phyloP scores from a whole-genome alignment of 179 eudicot species.

The Vitellaria paradoxa region DNA sequence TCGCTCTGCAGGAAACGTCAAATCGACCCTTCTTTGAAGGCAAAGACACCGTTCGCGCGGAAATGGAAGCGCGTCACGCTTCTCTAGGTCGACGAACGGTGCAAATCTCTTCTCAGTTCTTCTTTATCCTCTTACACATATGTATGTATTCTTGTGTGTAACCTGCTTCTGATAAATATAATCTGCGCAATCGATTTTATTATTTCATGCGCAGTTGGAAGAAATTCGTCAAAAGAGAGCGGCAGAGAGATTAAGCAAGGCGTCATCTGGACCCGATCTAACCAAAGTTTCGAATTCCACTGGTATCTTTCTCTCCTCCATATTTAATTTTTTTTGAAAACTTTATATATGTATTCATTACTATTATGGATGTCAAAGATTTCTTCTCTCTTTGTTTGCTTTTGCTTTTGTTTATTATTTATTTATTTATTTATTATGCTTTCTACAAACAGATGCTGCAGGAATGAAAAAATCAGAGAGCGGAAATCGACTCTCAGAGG shows the following conservation, averaged over 20 bases:
- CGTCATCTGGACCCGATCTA: slow-evolving; percentile 59
- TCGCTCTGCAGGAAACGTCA: neutral
- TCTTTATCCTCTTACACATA: too few relatives aligned
- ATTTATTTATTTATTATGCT: neutral
- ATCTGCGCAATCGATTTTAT: neutral
- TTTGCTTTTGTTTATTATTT: neutral
- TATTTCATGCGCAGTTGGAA: slow-evolving; percentile 49
- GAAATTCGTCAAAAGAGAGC: slow-evolving; percentile 71
- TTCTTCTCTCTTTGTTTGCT: neutral
- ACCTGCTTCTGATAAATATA: neutral
- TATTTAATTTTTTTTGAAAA: neutral
- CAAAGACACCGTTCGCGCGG: neutral
- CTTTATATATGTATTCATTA: neutral
- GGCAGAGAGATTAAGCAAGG: slow-evolving; percentile 55
- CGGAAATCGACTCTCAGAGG: slow-evolving; percentile 65
- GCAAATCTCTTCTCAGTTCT: neutral
- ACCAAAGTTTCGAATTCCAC: slow-evolving; percentile 35
- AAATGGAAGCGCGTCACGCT: slow-evolving; percentile 52
- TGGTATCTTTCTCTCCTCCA: slow-evolving; percentile 9
- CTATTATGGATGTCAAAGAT: neutral
- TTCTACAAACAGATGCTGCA: slow-evolving; percentile 42
- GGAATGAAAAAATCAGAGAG: slow-evolving; percentile 74
- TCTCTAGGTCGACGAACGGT: slow-evolving; percentile 84
- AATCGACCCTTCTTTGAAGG: neutral
- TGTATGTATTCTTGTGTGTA: too few relatives aligned